Evolutionary conservation across 495 filamentous ascomycete genomes (phyloP), one percentile per base, ranked within the genome.

Genomic region (Lasiosphaeria hispida): DNA sequence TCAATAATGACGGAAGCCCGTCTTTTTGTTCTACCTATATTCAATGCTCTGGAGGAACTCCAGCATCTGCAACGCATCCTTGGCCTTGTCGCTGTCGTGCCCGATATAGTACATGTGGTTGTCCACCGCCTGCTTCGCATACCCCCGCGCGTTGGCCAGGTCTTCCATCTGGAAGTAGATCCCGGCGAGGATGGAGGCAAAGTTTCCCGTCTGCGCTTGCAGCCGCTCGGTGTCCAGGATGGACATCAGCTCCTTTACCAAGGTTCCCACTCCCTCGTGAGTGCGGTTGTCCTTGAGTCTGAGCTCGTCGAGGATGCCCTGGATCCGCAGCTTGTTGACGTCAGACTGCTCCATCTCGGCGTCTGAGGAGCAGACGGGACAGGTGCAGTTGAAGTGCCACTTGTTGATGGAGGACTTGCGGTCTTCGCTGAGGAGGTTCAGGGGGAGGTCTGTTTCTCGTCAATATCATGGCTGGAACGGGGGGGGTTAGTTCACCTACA

Each of bases 371-470:
- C 52, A 54, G 13, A 54, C 18, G 9, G 52, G 37, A 30, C 52
- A 54, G 52, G 52, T 54, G 52, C 52, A 54, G 19, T 41, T 54
- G n/a, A 54, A 54, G 10, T 41, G 15, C 52, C 52, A 54, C 39
- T 42, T n/a, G 7, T 54, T 10, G 23, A 44, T 33, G 38, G 34
- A 35, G 19, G 40, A 18, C 39, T 54, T 54, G 17, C 52, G 52
- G 52, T 44, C 52, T 14, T 54, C 52, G 38, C 39, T 43, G 23
- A 54, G 52, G 39, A 54, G 52, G 52, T 54, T 54, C 1, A 54
- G 40, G 13, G 52, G 52, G n/a, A 54, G 52, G 30, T 54, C 52
- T 54, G 36, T 11, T 7, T 15, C 18, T 43, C 39, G 43, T 38
- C 9, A 14, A 1, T 6, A 14, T 33, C n/a, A n/a, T n/a, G n/a